These are phyloP conservation scores for Aureobasidium lini DNA, from an alignment of 2,329 filamentous ascomycete species.

Conservation along the genomic window DNA sequence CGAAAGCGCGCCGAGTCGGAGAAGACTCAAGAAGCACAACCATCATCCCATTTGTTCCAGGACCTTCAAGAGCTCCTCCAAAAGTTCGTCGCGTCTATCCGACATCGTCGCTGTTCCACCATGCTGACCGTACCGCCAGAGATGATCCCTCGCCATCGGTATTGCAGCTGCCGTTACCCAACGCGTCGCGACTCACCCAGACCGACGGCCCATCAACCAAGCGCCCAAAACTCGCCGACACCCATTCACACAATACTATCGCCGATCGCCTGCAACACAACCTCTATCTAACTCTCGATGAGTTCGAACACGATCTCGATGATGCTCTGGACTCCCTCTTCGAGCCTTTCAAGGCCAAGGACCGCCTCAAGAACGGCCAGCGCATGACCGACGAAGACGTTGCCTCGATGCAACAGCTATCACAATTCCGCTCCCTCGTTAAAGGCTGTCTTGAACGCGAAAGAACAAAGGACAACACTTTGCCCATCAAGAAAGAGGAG, in stretches of 20 bases:
- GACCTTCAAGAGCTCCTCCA: constrained; percentile 37
- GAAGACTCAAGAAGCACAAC: constrained; percentile 24
- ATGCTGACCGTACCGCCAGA: constrained; percentile 19
- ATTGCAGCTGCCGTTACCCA: constrained; percentile 32
- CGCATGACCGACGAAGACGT: constrained; percentile 29
- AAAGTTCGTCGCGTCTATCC: constrained; percentile 25
- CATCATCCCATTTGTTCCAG: constrained; percentile 25
- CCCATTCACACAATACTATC: constrained; percentile 30
- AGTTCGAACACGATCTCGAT: constrained; percentile 32
- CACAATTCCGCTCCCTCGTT: constrained; percentile 23
- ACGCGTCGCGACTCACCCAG: constrained; percentile 12
- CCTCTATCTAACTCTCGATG: constrained; percentile 27
- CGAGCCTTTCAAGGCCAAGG: constrained; percentile 25
- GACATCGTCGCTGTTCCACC: background rate
- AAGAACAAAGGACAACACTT: background rate
- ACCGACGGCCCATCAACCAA: constrained; percentile 38
- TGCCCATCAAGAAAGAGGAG: constrained; percentile 13
- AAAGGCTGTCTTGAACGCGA: constrained; percentile 25
- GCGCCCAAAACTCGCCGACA: constrained; percentile 36
- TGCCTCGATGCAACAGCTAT: constrained; percentile 27
- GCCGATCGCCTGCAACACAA: constrained; percentile 30
- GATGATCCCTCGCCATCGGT: constrained; percentile 40
- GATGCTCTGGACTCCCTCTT: constrained; percentile 33
- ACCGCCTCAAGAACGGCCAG: constrained; percentile 15
- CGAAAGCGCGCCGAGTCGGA: constrained; percentile 36